Conservation (phyloP, 1,284 basidiomycete species). For the Albatrellus sp. region DNA sequence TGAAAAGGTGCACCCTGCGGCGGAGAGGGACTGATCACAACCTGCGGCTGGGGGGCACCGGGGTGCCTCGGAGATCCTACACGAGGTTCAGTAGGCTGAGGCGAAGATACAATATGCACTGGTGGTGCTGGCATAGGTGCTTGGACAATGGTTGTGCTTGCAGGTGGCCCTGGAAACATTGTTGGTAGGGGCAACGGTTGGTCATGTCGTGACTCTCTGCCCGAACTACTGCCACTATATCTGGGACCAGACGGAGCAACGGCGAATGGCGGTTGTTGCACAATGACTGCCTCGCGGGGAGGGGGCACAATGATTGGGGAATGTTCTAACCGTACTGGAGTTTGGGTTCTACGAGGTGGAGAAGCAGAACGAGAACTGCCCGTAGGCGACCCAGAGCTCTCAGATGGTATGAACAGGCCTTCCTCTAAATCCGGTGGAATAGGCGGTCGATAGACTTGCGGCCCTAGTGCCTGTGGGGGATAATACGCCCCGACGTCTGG, state of each 20-base stretch:
- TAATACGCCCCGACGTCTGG: slow-evolving; percentile 1
- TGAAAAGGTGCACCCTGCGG: not conserved
- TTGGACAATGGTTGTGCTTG: slow-evolving; percentile 6
- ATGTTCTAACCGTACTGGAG: not conserved
- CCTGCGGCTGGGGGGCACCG: slow-evolving; percentile 1
- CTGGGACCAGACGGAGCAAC: no score
- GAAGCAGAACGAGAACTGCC: no score
- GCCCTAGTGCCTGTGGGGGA: not conserved
- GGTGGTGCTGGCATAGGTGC: slow-evolving; percentile 5
- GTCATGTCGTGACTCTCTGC: not conserved
- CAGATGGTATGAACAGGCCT: not conserved
- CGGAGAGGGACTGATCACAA: not conserved
- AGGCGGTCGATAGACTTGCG: not conserved
- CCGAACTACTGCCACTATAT: not conserved
- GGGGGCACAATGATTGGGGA: not conserved
- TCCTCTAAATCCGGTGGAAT: not conserved
- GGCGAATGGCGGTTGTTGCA: not conserved
- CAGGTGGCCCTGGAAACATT: slow-evolving; percentile 5
- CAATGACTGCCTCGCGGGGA: not conserved
- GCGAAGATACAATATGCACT: not conserved
- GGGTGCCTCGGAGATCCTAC: slow-evolving; percentile 4
- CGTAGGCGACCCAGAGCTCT: not conserved
- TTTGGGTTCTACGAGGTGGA: no score
- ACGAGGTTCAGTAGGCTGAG: slow-evolving; percentile 1
- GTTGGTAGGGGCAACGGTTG: not conserved